Conservation (phyloP, 768 basidiomycete genomes). For the Erythrobasidium yunnanense region DNA sequence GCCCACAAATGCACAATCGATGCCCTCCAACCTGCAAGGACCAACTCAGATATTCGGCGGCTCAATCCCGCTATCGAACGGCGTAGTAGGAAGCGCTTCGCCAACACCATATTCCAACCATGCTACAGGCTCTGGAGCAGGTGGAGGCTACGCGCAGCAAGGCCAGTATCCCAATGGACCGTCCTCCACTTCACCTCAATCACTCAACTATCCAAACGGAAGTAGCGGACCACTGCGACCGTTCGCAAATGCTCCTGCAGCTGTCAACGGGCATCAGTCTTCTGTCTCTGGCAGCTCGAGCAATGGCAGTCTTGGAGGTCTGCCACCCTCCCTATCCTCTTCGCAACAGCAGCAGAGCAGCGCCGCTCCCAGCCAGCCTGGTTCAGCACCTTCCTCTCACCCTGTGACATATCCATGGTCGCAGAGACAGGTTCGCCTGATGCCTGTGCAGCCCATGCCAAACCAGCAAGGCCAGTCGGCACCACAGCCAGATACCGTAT, state of each 20-base stretch:
- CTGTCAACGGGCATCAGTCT: neutral
- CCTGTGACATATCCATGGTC: constrained; percentile 24
- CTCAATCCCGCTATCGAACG: neutral
- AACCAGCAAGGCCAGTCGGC: neutral
- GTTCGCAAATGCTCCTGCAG: neutral
- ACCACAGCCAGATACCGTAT: constrained; percentile 49
- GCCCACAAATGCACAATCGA: neutral
- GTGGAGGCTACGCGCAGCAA: no score
- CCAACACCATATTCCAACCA: neutral
- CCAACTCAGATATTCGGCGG: neutral
- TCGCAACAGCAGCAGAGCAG: neutral
- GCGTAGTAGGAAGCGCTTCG: constrained; percentile 2
- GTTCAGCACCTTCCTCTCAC: neutral
- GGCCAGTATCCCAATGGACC: no score
- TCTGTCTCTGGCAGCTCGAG: no score
- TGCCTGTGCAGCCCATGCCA: constrained; percentile 5
- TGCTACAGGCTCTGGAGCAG: no score
- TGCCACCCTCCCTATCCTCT: no score
- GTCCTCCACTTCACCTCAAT: no score
- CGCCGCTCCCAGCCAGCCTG: neutral
- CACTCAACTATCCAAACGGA: neutral
- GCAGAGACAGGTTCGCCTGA: constrained; percentile 1
- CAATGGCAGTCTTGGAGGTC: neutral
- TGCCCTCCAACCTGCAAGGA: neutral
- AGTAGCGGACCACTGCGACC: neutral